Evolutionary conservation across 345 rosid species (phyloP).

Genomic region (Nasturtium officinale): DNA sequence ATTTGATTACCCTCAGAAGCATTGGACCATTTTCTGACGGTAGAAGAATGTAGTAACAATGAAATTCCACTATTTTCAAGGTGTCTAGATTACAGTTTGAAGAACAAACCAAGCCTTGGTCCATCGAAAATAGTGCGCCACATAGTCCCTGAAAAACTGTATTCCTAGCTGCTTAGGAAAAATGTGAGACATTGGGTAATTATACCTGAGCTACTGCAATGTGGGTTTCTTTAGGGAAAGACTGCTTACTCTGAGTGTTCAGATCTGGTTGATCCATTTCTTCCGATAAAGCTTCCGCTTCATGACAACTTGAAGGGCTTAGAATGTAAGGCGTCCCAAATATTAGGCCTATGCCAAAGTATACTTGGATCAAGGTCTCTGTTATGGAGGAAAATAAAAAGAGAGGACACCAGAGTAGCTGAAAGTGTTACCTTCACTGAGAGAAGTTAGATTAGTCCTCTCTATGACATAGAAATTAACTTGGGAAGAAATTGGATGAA

Average conservation of each 20-base stretch:
- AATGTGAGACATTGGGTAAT: background rate
- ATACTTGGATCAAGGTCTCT: constrained; percentile 23
- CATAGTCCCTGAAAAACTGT: constrained; percentile 86
- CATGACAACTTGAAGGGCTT: constrained; percentile 69
- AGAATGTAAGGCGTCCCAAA: constrained; percentile 69
- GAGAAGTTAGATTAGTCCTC: constrained; percentile 67
- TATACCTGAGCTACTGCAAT: background rate
- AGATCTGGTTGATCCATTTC: constrained; percentile 65
- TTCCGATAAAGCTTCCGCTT: constrained; percentile 57
- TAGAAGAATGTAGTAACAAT: constrained; percentile 80
- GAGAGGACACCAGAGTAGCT: background rate
- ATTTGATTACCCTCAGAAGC: constrained; percentile 74
- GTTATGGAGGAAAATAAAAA: background rate
- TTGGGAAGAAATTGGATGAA: constrained; percentile 54
- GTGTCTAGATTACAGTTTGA: constrained; percentile 70
- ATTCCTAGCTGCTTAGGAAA: constrained; percentile 35
- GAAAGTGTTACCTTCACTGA: constrained; percentile 67
- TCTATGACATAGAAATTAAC: constrained; percentile 64
- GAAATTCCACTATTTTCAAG: constrained; percentile 55
- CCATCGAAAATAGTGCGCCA: constrained; percentile 65
- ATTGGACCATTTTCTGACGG: constrained; percentile 86
- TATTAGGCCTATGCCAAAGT: constrained; percentile 53
- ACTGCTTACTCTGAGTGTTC: constrained; percentile 66
- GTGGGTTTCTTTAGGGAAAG: constrained; percentile 8
- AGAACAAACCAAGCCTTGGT: constrained; percentile 78